These are phyloP conservation scores for Botrytis medusae DNA, from an alignment of 2,329 filamentous ascomycete species.

Conservation along the genomic window DNA sequence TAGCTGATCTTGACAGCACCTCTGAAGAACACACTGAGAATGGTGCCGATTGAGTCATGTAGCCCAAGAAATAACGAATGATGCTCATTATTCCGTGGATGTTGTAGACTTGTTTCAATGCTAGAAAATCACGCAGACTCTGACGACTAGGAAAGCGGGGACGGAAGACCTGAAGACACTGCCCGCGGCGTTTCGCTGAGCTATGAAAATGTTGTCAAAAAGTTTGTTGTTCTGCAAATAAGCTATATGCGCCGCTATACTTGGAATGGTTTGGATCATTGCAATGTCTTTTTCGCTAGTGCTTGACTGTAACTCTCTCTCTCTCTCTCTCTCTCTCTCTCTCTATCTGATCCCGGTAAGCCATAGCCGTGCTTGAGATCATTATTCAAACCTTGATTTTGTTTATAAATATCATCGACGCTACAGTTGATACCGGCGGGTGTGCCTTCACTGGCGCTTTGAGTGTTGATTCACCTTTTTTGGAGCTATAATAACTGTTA, in stretches of 20 bases:
- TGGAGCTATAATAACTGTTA: too few species aligned
- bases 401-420: neutral
- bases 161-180: neutral
- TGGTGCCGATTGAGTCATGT: neutral
- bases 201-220: neutral
- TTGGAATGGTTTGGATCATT: neutral
- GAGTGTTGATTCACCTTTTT: too few species aligned
- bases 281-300: neutral
- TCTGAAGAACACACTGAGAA: neutral
- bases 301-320: neutral
- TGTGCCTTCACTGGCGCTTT: too few species aligned
- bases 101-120: neutral
- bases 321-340: neutral
- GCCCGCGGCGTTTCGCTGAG: neutral
- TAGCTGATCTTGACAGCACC: neutral
- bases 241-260: neutral
- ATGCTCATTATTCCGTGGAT: neutral
- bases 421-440: too few species aligned
- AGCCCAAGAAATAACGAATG: neutral
- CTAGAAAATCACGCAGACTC: neutral
- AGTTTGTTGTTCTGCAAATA: neutral
- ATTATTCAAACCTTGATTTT: neutral
- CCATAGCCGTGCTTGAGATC: neutral
- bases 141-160: neutral
- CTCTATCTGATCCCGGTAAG: neutral